A percentile compares a stretch with the other conserved stretches of the same genome.
phyloP scores from a whole-genome alignment of 257 asterid species.

The Gentiana straminea region DNA sequence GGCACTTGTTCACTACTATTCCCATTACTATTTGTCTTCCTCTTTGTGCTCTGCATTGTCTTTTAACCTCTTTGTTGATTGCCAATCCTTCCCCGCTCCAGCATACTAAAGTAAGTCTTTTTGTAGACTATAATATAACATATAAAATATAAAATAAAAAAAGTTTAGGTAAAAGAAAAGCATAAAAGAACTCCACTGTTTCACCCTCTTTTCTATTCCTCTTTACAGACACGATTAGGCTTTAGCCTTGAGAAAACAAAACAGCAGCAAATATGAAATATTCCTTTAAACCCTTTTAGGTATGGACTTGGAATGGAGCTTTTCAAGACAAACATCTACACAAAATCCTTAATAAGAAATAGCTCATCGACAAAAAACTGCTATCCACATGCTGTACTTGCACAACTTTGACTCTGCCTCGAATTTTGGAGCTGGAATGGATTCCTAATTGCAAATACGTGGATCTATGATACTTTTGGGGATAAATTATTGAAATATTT shows the following conservation, averaged over 20 bases:
- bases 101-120: slow-evolving; percentile 66
- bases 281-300: slow-evolving; percentile 26
- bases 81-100: slow-evolving; percentile 29
- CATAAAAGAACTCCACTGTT: slow-evolving; percentile 20
- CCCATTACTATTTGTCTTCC: slow-evolving; percentile 19
- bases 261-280: slow-evolving; percentile 32
- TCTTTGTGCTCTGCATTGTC: slow-evolving; percentile 61
- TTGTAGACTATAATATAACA: slow-evolving; percentile 31
- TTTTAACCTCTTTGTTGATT: slow-evolving; percentile 20
- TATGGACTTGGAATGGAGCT: slow-evolving; percentile 1
- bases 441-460: background rate
- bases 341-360: slow-evolving; percentile 19
- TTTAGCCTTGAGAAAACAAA: slow-evolving; percentile 5
- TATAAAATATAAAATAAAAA: slow-evolving; percentile 10
- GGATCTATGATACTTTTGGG: background rate
- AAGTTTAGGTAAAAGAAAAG: slow-evolving; percentile 6
- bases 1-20: slow-evolving; percentile 18
- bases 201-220: slow-evolving; percentile 23
- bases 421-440: slow-evolving; percentile 42
- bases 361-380: background rate
- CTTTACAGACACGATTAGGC: slow-evolving; percentile 28
- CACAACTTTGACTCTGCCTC: slow-evolving; percentile 33
- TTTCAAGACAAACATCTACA: slow-evolving; percentile 16
- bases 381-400: background rate
- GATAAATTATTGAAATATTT: background rate